These are phyloP conservation scores for Cladorrhinum samala DNA, from an alignment of 495 filamentous ascomycete genomes.

Conservation along the genomic window DNA sequence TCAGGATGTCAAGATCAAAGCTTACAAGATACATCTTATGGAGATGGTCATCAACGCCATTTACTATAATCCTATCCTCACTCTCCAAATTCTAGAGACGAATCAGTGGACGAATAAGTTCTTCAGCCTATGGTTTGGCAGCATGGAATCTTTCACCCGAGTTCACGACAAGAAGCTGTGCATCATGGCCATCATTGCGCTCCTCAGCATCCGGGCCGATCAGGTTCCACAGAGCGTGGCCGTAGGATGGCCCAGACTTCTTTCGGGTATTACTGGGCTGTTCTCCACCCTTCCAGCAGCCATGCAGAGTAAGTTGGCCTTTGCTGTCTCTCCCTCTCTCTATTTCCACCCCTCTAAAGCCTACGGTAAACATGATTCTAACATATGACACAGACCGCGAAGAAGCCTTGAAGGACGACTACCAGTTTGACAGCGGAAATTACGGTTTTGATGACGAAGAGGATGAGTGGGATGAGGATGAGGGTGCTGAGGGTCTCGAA, in stretches of 20 bases:
- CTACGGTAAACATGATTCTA: slow-evolving; percentile 4
- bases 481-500: slow-evolving; percentile 48
- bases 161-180: slow-evolving; percentile 98
- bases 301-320: slow-evolving; percentile 70
- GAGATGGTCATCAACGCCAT: slow-evolving; percentile 98
- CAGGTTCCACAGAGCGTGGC: slow-evolving; percentile 84
- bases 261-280: slow-evolving; percentile 75
- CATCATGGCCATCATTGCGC: slow-evolving; percentile 82
- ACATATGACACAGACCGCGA: slow-evolving; percentile 60
- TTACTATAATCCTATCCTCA: slow-evolving; percentile 85
- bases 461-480: slow-evolving; percentile 69
- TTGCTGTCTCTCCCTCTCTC: no score
- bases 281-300: slow-evolving; percentile 89
- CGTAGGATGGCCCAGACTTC: slow-evolving; percentile 91
- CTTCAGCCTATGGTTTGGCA: slow-evolving; percentile 96
- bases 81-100: slow-evolving; percentile 78
- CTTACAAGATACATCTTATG: slow-evolving; percentile 91
- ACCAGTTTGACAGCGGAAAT: slow-evolving; percentile 58
- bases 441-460: slow-evolving; percentile 75
- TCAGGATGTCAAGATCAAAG: slow-evolving; percentile 71
- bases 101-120: slow-evolving; percentile 99
- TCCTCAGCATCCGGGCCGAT: slow-evolving; percentile 67
- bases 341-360: no score
- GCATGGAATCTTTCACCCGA: slow-evolving; percentile 84
- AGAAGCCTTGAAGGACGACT: slow-evolving; percentile 87